Evolutionary conservation across 371 early-diverging fungal species (phyloP).

Genomic region (Mortierella sp.): DNA sequence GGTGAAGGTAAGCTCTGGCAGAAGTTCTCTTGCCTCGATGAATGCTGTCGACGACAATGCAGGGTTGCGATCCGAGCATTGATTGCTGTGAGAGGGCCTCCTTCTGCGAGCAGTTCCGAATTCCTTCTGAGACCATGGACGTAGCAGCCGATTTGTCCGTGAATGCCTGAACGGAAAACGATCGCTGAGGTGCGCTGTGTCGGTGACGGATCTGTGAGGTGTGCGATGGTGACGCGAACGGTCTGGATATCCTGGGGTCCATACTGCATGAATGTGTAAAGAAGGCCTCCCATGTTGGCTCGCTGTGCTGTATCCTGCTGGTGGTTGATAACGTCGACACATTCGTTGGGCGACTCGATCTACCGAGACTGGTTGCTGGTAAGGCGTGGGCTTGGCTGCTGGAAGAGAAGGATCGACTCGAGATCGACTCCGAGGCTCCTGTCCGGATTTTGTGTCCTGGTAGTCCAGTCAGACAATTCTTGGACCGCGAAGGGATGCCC

Average conservation of each 20-base stretch:
- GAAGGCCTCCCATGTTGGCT: conserved; percentile 39
- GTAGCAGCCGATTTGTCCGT: conserved; percentile 16
- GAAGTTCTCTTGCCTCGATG: conserved; percentile 47
- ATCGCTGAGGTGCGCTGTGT: conserved; percentile 21
- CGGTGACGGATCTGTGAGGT: conserved; percentile 24
- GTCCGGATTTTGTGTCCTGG: conserved; percentile 27
- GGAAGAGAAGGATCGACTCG: conserved; percentile 17
- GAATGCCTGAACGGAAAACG: conserved; percentile 40
- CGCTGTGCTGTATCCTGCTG: conserved; percentile 10
- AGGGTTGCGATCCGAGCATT: conserved; percentile 38
- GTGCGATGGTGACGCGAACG: conserved; percentile 17
- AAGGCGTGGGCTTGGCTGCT: not conserved
- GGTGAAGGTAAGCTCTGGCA: conserved; percentile 20
- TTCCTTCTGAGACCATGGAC: conserved; percentile 14
- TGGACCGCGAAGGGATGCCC: conserved; percentile 51
- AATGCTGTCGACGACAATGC: conserved; percentile 34
- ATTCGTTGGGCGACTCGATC: not conserved
- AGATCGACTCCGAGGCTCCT: conserved; percentile 5
- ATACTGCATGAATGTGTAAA: conserved; percentile 34
- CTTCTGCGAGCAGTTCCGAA: conserved; percentile 25
- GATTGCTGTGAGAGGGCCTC: conserved; percentile 36
- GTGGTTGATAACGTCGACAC: not conserved
- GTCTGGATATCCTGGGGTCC: conserved; percentile 26
- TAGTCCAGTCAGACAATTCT: conserved; percentile 19
- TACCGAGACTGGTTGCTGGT: not conserved